A percentile compares a stretch with the other conserved stretches of the same genome.
phyloP scores from a whole-genome alignment of 129 eudicot genomes.

The Flaveria robusta region DNA sequence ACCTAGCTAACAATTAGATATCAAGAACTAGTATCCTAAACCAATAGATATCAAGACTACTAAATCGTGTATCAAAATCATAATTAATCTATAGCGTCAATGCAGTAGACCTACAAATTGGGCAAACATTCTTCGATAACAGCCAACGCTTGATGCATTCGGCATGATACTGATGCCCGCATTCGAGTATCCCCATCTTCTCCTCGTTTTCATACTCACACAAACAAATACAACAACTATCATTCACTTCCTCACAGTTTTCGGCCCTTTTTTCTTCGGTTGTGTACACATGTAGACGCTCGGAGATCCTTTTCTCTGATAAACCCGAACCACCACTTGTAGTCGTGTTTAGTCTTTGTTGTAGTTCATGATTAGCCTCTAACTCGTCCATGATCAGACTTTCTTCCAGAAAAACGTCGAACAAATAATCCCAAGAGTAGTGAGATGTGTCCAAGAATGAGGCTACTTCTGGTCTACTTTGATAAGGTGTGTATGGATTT shows the following conservation, averaged over 20 bases:
- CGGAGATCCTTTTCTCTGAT: background rate
- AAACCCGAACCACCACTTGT: background rate
- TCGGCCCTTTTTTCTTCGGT: background rate
- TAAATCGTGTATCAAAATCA: too few relatives aligned
- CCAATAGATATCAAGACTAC: too few relatives aligned
- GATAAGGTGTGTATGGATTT: background rate
- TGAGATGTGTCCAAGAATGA: too few relatives aligned
- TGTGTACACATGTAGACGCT: background rate
- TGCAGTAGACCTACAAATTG: constrained; percentile 3
- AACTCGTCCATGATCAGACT: too few relatives aligned
- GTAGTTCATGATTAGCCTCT: background rate
- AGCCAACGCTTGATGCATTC: constrained; percentile 6
- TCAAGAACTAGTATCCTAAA: too few relatives aligned
- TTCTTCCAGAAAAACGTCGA: too few relatives aligned
- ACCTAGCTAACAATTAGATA: too few relatives aligned
- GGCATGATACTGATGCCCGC: too few relatives aligned
- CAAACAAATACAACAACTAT: background rate
- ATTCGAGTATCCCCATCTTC: too few relatives aligned
- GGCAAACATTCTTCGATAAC: constrained; percentile 9
- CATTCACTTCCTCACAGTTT: background rate
- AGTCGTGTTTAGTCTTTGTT: too few relatives aligned
- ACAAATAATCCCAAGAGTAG: too few relatives aligned
- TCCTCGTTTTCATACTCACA: background rate
- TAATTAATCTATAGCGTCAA: too few relatives aligned
- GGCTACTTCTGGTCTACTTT: background rate